These are phyloP conservation scores for apple (Malus domestica) DNA, from an alignment of 306 rosid genomes.

Conservation along the genomic window ASM211411v1 NC_041795.1:27374501-27375000, in stretches of 20 bases:
- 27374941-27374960: slow-evolving; percentile 32
- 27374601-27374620: slow-evolving; percentile 41
- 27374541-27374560: not conserved
- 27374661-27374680: slow-evolving; percentile 35
- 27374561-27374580: not conserved
- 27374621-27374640: slow-evolving; percentile 36
- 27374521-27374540: slow-evolving; percentile 42
- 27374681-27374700: slow-evolving; percentile 32
- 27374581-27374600: slow-evolving; percentile 2
- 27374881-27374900: slow-evolving; percentile 45
- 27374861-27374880: slow-evolving; percentile 66
- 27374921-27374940: slow-evolving; percentile 32
- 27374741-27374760: slow-evolving; percentile 18
- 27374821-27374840: slow-evolving; percentile 24
- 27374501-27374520: slow-evolving; percentile 25
- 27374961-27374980: slow-evolving; percentile 36
- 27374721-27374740: slow-evolving; percentile 31
- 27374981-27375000: slow-evolving; percentile 64
- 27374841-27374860: slow-evolving; percentile 35
- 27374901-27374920: slow-evolving; percentile 23
- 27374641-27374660: slow-evolving; percentile 35
- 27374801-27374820: slow-evolving; percentile 30
- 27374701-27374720: slow-evolving; percentile 36
- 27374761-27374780: slow-evolving; percentile 33
- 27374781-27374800: slow-evolving; percentile 35